These are phyloP conservation scores for Mucor saturninus DNA, from an alignment of 371 early-diverging fungal genomes.

Conservation along the genomic window DNA sequence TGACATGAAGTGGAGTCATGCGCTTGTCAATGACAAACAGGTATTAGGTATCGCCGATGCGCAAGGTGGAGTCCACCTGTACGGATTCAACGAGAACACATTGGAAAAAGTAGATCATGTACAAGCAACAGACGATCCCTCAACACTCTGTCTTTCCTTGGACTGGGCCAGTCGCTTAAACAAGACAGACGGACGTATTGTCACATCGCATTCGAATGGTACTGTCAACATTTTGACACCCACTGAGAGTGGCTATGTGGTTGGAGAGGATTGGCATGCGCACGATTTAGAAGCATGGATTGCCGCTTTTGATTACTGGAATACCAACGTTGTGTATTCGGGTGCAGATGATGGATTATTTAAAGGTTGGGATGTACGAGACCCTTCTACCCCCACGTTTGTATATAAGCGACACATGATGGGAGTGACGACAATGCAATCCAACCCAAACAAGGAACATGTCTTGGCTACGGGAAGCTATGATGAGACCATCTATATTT, in stretches of 20 bases:
- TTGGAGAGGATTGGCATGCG: conserved; percentile 66
- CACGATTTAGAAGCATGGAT: conserved; percentile 96
- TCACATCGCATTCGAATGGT: conserved; percentile 76
- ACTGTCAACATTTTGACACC: conserved; percentile 52
- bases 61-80: conserved; percentile 59
- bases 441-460: conserved; percentile 74
- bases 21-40: conserved; percentile 44
- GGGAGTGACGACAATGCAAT: conserved; percentile 90
- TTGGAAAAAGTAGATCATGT: conserved; percentile 38
- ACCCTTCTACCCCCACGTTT: conserved; percentile 21
- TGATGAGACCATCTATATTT: conserved; percentile 84
- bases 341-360: conserved; percentile 86
- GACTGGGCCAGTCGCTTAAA: conserved; percentile 85
- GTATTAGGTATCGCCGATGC: conserved; percentile 69
- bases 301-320: conserved; percentile 81
- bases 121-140: conserved; percentile 49
- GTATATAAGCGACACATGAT: conserved; percentile 61
- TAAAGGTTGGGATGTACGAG: conserved; percentile 87
- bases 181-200: conserved; percentile 36
- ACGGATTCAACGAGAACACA: conserved; percentile 43
- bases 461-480: conserved; percentile 86
- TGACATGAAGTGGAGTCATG: conserved; percentile 85
- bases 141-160: conserved; percentile 80
- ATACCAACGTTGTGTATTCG: conserved; percentile 64
- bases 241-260: conserved; percentile 37